These are phyloP conservation scores for Blastomyces gilchristii DNA, from an alignment of 2,329 filamentous ascomycete species.

Conservation along the genomic window DNA sequence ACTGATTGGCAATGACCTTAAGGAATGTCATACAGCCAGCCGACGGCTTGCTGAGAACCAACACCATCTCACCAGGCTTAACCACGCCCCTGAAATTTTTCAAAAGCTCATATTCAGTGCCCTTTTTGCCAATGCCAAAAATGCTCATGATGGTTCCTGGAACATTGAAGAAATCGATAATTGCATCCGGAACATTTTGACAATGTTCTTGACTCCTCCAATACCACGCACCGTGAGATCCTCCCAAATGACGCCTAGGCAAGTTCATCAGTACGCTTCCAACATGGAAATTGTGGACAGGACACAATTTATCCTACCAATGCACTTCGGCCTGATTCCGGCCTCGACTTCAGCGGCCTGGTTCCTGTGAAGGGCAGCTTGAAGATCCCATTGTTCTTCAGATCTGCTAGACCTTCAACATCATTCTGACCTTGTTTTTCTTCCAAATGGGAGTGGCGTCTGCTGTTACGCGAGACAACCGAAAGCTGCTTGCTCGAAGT, in stretches of 20 bases:
- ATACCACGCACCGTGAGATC: slow-evolving; percentile 64
- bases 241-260: slow-evolving; percentile 61
- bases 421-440: slow-evolving; percentile 34
- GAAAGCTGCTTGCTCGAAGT: slow-evolving; percentile 34
- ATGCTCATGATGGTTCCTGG: slow-evolving; percentile 54
- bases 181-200: slow-evolving; percentile 64
- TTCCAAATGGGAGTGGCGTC: slow-evolving; percentile 26
- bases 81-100: slow-evolving; percentile 53
- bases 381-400: slow-evolving; percentile 61
- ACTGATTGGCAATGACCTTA: slow-evolving; percentile 75
- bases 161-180: slow-evolving; percentile 66
- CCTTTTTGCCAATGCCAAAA: slow-evolving; percentile 57
- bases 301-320: slow-evolving; percentile 36
- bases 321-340: slow-evolving; percentile 70
- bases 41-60: slow-evolving; percentile 69
- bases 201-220: slow-evolving; percentile 62
- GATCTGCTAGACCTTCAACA: slow-evolving; percentile 43
- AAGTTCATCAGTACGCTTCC: not conserved
- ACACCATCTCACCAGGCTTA: slow-evolving; percentile 77
- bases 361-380: slow-evolving; percentile 60
- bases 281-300: not conserved
- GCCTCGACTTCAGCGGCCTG: slow-evolving; percentile 61
- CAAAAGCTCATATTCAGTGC: slow-evolving; percentile 61
- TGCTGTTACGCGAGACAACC: slow-evolving; percentile 29
- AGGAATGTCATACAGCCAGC: slow-evolving; percentile 68